Base-by-base conservation (phyloP, 768 basidiomycete species). In the Panellus pusillus region DNA sequence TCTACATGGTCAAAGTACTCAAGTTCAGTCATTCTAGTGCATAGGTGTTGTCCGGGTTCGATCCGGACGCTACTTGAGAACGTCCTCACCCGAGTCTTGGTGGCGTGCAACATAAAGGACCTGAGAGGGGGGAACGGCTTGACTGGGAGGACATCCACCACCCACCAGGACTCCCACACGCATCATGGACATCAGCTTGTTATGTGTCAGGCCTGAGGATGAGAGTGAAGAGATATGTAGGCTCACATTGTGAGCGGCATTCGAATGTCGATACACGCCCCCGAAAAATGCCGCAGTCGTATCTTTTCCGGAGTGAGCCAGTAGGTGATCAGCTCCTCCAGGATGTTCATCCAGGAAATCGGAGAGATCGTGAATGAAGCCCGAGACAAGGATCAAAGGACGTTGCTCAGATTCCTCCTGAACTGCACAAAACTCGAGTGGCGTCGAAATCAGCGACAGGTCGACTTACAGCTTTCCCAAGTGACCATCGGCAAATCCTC, bases 261-360 rank as follows among this genome's bases (percentile, higher is more conserved):
- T 81, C 36, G 79, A 81, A 65, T 85, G 82, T 46, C 80, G 74
- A 66, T 84, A 81, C 2, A 87, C 74, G 19, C 92, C 92, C 4
- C 93, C 93, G 66, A 87, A 90, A 74, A 95, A 95, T 2, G 89
- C 79, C 1, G 87, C 79, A 0, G 92, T 93, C 66, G 89, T 84
- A 58, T 95, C 92, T 63, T 84, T 86, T n/a, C 92, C 93, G 14
- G 84, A 76, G 55, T 75, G 82, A 24, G 70, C 71, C 48, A 72
- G 68, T 62, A 97, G 70, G 47, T 89, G 63, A 36, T 72, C 64
- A 37, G 73, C 73, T 14, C 93, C 93, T 19, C 93, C 93, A 0
- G 93, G 93, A 71, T 93, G 90, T 48, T 83, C 76, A 50, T 87
- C 84, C 31, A 84, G 57, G 66, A 94, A 93, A 11, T 77, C 68